Evolutionary conservation across 371 early-diverging fungal genomes (phyloP).

Genomic region (Entomophthora muscae): DNA sequence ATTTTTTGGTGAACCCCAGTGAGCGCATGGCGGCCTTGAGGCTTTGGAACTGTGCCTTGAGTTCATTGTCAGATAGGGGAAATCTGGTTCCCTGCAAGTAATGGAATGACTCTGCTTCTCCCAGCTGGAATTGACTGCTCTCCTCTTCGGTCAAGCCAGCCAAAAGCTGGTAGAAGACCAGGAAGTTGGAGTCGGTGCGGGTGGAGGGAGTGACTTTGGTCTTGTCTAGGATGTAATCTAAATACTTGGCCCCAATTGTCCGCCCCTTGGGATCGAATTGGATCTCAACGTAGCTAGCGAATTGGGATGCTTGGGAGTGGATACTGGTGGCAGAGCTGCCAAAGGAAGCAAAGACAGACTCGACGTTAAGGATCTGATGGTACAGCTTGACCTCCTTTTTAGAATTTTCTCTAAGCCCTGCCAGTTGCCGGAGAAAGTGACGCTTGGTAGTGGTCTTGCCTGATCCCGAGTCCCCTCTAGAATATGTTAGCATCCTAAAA

Average conservation of each 20-base stretch:
- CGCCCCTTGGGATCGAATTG: constrained; percentile 78
- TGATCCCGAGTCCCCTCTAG: constrained; percentile 77
- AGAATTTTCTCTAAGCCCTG: constrained; percentile 41
- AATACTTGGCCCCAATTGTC: constrained; percentile 71
- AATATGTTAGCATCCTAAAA: not conserved
- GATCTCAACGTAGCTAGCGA: constrained; percentile 79
- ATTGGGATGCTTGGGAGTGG: constrained; percentile 71
- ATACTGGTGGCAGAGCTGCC: constrained; percentile 56
- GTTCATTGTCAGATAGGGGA: constrained; percentile 12
- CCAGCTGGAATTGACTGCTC: constrained; percentile 24
- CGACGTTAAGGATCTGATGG: constrained; percentile 45
- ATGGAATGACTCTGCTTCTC: constrained; percentile 26
- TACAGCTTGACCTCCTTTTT: constrained; percentile 70
- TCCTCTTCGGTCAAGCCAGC: constrained; percentile 38
- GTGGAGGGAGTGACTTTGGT: constrained; percentile 36
- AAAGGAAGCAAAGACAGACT: constrained; percentile 62
- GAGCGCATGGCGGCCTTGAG: constrained; percentile 57
- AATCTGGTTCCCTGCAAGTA: constrained; percentile 23
- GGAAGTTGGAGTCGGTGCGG: constrained; percentile 64
- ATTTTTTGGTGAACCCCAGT: constrained; percentile 62
- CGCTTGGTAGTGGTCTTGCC: constrained; percentile 67
- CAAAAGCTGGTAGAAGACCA: constrained; percentile 77
- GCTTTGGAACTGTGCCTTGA: constrained; percentile 38
- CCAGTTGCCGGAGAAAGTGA: constrained; percentile 41
- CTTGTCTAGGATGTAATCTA: constrained; percentile 86